These are phyloP conservation scores for Zymoseptoria tritici DNA, from an alignment of 2,329 filamentous ascomycete genomes.

Conservation along the genomic window DNA sequence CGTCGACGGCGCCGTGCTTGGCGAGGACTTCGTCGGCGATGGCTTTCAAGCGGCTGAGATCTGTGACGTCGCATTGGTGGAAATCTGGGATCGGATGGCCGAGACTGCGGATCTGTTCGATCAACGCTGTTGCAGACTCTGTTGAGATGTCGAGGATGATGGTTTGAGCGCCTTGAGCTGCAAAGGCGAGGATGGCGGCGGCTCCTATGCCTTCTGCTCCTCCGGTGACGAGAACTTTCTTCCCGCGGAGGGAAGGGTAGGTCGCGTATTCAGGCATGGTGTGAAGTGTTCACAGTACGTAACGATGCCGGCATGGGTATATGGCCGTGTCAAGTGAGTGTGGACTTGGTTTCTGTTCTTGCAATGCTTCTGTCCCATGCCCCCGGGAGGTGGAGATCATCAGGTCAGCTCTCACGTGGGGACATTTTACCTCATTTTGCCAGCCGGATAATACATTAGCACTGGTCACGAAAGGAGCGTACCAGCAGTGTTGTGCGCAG, in stretches of 20 bases:
- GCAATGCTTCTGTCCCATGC: background rate
- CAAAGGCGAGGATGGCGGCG: conserved; percentile 51
- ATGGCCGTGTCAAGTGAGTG: background rate
- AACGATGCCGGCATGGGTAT: background rate
- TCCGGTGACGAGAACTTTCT: conserved; percentile 57
- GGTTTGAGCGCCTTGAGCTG: conserved; percentile 52
- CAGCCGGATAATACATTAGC: background rate
- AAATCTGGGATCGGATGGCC: conserved; percentile 16
- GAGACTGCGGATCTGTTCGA: conserved; percentile 32
- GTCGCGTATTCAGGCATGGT: conserved; percentile 17
- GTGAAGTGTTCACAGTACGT: background rate
- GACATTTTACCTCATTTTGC: background rate
- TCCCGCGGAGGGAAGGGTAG: conserved; percentile 40
- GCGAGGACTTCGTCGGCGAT: conserved; percentile 39
- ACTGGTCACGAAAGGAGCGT: background rate
- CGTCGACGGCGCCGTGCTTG: conserved; percentile 45
- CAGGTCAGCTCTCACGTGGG: background rate
- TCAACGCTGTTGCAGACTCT: conserved; percentile 41
- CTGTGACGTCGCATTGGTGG: conserved; percentile 45
- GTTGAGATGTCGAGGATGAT: conserved; percentile 54
- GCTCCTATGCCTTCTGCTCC: conserved; percentile 59
- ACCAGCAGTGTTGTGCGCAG: background rate
- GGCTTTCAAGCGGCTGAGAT: conserved; percentile 43
- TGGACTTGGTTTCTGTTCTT: background rate
- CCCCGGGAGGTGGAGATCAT: background rate